Percentiles rank a stretch among this genome's conserved stretches.
Conservation (phyloP, 352 stramenopile species). For the Thraustochytrium sp. region DNA sequence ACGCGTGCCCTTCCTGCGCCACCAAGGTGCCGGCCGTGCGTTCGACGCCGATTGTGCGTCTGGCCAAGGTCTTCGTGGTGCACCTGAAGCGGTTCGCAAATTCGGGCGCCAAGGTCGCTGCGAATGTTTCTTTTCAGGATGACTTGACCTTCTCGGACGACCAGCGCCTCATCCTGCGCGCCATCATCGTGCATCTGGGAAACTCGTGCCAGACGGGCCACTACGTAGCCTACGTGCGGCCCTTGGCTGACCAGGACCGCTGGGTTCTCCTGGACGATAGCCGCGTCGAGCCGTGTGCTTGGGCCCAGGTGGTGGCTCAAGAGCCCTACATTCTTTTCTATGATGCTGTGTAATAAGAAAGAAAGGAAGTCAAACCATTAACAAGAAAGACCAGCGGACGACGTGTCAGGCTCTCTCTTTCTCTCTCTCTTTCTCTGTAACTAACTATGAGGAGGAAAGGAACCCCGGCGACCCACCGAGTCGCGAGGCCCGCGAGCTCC, state of each 20-base stretch:
- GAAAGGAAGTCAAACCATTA: neutral
- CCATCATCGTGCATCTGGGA: neutral
- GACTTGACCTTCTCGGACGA: neutral
- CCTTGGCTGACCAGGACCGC: neutral
- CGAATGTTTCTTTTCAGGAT: neutral
- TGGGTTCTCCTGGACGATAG: neutral
- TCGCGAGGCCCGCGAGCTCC: too few species aligned
- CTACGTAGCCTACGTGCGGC: neutral
- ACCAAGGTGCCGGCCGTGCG: neutral
- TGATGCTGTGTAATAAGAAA: too few species aligned
- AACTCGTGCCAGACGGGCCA: neutral
- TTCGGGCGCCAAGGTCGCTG: neutral
- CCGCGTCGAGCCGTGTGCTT: neutral
- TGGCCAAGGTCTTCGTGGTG: neutral
- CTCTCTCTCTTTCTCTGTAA: neutral
- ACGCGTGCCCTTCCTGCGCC: neutral
- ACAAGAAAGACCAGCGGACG: neutral
- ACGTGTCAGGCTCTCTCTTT: neutral
- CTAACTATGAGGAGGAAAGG: neutral
- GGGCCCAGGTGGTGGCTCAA: neutral
- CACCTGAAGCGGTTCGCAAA: neutral
- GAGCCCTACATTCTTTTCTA: constrained; percentile 2
- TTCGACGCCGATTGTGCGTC: neutral
- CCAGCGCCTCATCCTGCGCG: neutral
- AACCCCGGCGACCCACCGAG: neutral